Percentiles rank a stretch among this genome's conserved stretches.
phyloP scores from a whole-genome alignment of 2,329 filamentous ascomycete species.

The Aspergillus spinulosporus region DNA sequence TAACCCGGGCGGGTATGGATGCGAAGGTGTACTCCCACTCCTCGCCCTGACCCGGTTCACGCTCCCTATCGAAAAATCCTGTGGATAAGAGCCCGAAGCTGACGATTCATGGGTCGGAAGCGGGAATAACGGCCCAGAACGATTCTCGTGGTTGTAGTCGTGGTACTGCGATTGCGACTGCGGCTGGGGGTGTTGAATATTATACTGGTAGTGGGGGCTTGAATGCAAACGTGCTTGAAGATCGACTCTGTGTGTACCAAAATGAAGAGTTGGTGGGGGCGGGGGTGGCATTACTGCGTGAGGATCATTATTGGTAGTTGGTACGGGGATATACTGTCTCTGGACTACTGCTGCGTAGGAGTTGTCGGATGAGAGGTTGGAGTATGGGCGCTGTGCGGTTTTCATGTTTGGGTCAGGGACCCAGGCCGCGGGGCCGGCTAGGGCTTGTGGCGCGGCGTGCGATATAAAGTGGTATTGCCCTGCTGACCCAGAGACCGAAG shows the following conservation, averaged over 20 bases:
- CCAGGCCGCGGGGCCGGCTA: constrained; percentile 28
- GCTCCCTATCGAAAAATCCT: neutral
- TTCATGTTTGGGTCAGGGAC: constrained; percentile 14
- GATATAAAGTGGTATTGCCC: neutral
- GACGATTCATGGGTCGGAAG: neutral
- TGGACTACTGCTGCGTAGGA: constrained; percentile 19
- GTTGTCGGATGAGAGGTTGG: constrained; percentile 24
- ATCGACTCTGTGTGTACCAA: constrained; percentile 34
- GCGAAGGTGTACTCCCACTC: constrained; percentile 1
- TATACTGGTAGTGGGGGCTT: neutral
- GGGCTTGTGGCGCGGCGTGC: constrained; percentile 21
- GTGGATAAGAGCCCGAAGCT: neutral
- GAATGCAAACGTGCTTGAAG: constrained; percentile 25
- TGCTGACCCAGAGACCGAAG: neutral
- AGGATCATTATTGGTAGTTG: constrained; percentile 8
- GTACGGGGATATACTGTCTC: constrained; percentile 19
- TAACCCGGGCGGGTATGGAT: neutral
- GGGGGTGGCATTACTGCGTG: constrained; percentile 5
- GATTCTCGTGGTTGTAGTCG: constrained; percentile 29
- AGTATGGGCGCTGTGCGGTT: constrained; percentile 7
- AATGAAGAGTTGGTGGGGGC: constrained; percentile 22
- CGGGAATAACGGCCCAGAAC: constrained; percentile 30
- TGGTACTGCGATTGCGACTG: constrained; percentile 17
- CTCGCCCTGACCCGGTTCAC: neutral
- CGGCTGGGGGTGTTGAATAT: constrained; percentile 15